Evolutionary conservation across 176 grass and related monocot genomes (phyloP).

Genomic region (Alloteropsis semialata): DNA sequence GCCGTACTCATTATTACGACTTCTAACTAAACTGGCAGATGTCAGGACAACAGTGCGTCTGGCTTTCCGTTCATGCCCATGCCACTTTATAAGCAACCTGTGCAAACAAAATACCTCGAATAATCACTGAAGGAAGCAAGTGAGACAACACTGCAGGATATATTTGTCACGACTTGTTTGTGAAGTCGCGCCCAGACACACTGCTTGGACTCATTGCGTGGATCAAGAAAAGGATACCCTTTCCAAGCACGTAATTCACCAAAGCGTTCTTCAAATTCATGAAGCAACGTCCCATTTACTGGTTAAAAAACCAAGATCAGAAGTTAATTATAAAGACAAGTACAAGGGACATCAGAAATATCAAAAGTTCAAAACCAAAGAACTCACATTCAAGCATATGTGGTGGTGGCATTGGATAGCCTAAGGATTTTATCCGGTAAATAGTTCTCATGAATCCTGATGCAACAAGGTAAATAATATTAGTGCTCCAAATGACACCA

Average conservation of each 20-base stretch:
- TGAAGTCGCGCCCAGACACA: not conserved
- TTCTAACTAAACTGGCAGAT: constrained; percentile 36
- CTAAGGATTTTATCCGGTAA: not conserved
- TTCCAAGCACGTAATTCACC: constrained; percentile 23
- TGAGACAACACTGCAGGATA: constrained; percentile 25
- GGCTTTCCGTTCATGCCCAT: not conserved
- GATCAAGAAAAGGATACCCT: not conserved
- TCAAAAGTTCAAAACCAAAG: not conserved
- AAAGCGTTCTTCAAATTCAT: constrained; percentile 26
- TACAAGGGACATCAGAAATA: not conserved
- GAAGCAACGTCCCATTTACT: not conserved
- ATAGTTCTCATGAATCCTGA: not conserved
- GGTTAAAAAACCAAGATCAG: not conserved
- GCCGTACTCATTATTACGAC: not conserved
- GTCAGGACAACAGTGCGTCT: not conserved
- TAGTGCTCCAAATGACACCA: not conserved
- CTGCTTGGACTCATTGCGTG: not conserved
- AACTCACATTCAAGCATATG: constrained; percentile 26
- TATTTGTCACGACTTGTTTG: not conserved
- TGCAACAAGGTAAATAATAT: not conserved
- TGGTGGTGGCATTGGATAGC: constrained; percentile 32
- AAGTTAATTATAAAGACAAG: constrained; percentile 11
- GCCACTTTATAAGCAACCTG: constrained; percentile 34
- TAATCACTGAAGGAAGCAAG: constrained; percentile 19
- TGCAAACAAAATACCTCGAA: constrained; percentile 19